Percentiles rank a stretch among this genome's conserved stretches.
Conservation (phyloP, 2,329 filamentous ascomycete genomes). For the Pestalotiopsis sp. region DNA sequence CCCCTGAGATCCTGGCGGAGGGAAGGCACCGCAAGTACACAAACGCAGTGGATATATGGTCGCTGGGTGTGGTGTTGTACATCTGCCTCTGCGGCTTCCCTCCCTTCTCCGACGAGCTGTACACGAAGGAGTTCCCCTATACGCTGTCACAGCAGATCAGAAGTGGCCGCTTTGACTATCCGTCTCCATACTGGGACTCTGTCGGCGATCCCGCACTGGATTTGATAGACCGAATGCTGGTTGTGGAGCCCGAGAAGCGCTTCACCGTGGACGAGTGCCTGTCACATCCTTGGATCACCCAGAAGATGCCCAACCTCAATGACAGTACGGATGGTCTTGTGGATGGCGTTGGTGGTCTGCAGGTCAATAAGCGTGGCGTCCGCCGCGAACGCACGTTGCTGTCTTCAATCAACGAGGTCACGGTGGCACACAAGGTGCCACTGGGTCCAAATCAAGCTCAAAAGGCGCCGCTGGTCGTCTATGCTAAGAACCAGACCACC, state of each 20-base stretch:
- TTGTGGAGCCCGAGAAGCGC: constrained; percentile 80
- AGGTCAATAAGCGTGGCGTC: constrained; percentile 81
- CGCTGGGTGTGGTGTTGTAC: constrained; percentile 90
- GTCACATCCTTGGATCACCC: constrained; percentile 85
- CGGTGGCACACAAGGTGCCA: constrained; percentile 53
- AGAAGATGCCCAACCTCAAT: constrained; percentile 60
- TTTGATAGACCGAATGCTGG: constrained; percentile 92
- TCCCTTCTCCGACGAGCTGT: constrained; percentile 93
- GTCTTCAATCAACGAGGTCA: constrained; percentile 76
- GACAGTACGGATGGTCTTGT: constrained; percentile 94
- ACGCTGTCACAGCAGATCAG: constrained; percentile 88
- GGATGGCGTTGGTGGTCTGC: constrained; percentile 79
- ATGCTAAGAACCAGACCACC: constrained; percentile 66
- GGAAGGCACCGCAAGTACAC: constrained; percentile 85
- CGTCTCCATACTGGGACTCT: constrained; percentile 93
- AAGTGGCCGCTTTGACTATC: constrained; percentile 87
- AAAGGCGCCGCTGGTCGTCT: constrained; percentile 70
- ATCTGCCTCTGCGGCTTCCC: constrained; percentile 96
- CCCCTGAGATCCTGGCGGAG: constrained; percentile 90
- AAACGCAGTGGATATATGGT: constrained; percentile 94
- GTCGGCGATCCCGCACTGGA: constrained; percentile 87
- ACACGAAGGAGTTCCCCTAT: constrained; percentile 79
- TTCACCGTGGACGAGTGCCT: constrained; percentile 91
- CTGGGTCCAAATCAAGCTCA: constrained; percentile 60
- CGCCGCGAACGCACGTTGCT: constrained; percentile 84